Base-by-base conservation (phyloP, 2,329 filamentous ascomycete species). In the Cercospora sp. region DNA sequence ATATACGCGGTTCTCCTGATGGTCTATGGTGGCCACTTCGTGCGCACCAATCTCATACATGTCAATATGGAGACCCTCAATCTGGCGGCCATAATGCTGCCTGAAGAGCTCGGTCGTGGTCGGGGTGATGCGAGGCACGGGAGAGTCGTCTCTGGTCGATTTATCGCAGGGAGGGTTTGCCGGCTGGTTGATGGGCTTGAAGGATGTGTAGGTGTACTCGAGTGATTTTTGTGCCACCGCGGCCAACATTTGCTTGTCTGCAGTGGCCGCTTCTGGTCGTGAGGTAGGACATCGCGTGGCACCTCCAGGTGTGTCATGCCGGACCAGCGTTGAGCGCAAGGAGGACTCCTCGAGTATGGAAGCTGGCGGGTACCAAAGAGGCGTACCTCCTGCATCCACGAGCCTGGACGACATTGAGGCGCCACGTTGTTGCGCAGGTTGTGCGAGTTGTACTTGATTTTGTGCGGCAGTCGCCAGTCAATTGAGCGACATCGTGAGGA, bases 1-100 rank as follows among this genome's bases (percentile, higher is more conserved):
- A 30, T 69, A 72, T 42, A 71, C 60, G 2, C 67, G 66, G n/a
- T 65, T 62, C 45, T 71, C 68, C 5, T 65, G 55, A 51, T 69
- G 57, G 33, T 72, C 64, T 9, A 70, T 42, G 8, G 31, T 30
- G 12, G 45, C 48, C 18, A 69, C 30, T 30, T 67, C 53, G 20
- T 64, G 48, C 39, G 61, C 66, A 3, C 59, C 62, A 12, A 69
- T 8, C 6, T 69, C 67, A 30, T 69, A 67, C 67, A 69, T 69
- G 28, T 67, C 64, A 20, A 69, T 57, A 31, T 39, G 59, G 62
- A 67, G 42, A n/a, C 65, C 62, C 7, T 51, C 51, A 16, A 69
- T 67, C 26, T 45, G 30, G 26, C 65, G 61, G 10, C 60, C 55
- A 45, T 67, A 62, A 20, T 59, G 62, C 31, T 59, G 45, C 13